These are phyloP conservation scores for Magnusiomyces ingens DNA, from an alignment of 1,139 yeast species.

Conservation along the genomic window DNA sequence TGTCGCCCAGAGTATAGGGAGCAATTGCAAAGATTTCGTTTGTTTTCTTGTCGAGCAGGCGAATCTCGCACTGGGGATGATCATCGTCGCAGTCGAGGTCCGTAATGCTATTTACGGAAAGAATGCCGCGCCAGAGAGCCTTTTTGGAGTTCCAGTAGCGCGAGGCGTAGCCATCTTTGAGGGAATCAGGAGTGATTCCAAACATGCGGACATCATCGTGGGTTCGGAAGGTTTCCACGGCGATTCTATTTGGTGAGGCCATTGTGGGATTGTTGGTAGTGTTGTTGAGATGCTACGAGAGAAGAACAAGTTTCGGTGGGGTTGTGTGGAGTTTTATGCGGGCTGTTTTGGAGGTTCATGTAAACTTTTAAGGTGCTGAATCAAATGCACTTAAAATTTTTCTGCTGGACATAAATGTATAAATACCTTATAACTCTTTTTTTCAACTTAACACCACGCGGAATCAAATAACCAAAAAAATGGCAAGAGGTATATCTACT, in stretches of 20 bases:
- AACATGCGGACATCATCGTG: neutral
- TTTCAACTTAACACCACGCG: neutral
- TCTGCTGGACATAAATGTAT: too few species aligned
- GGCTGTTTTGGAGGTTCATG: too few species aligned
- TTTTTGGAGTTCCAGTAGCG: neutral
- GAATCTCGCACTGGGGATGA: neutral
- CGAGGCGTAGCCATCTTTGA: neutral
- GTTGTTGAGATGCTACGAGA: too few species aligned
- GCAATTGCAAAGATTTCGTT: constrained; percentile 1
- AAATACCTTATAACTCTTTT: neutral
- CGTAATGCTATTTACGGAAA: neutral
- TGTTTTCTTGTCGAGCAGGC: neutral
- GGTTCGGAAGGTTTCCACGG: neutral
- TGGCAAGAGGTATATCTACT: neutral
- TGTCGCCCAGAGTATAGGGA: neutral
- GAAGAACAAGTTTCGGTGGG: too few species aligned
- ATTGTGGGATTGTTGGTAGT: neutral
- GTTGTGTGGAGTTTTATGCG: too few species aligned
- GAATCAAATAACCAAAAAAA: neutral
- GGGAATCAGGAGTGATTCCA: neutral
- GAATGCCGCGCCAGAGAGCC: constrained; percentile 1
- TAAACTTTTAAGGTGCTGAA: too few species aligned
- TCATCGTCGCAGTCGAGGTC: neutral
- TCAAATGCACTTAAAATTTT: too few species aligned
- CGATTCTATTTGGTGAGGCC: neutral